Conservation (phyloP, 2,329 filamentous ascomycete species). For the Botryotinia globosa region DNA sequence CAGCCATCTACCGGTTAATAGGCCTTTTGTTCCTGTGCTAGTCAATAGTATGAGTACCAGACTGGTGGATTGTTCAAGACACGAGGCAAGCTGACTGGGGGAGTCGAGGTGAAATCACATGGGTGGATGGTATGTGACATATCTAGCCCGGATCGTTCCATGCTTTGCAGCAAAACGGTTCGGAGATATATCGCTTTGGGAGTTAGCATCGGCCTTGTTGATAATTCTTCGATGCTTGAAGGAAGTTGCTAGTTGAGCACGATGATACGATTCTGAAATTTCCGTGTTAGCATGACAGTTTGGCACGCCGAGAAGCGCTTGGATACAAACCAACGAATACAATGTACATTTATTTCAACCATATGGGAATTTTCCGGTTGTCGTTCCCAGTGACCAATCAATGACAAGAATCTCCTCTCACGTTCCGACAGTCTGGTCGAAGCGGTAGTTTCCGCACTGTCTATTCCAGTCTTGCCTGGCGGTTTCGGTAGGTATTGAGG, state of each 20-base stretch:
- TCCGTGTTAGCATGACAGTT: background rate
- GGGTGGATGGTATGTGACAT: background rate
- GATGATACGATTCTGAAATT: background rate
- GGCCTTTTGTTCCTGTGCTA: background rate
- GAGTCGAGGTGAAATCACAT: no score
- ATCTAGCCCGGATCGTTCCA: background rate
- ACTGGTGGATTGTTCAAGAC: background rate
- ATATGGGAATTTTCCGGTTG: background rate
- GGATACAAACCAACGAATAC: background rate
- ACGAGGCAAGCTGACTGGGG: background rate
- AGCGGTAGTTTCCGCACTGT: background rate
- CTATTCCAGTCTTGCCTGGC: background rate
- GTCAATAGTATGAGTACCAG: background rate
- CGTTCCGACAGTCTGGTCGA: background rate
- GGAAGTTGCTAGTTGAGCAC: background rate
- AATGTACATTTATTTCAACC: background rate
- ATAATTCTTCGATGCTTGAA: background rate
- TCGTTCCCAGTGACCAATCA: background rate
- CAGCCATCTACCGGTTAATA: constrained; percentile 1
- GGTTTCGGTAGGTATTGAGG: background rate
- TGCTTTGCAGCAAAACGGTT: background rate
- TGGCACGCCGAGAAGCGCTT: background rate
- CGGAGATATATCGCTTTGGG: background rate
- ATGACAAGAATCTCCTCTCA: background rate
- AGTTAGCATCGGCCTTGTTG: background rate